Conservation (phyloP, 2,329 filamentous ascomycete species). For the Arthrinium puccinioides region DNA sequence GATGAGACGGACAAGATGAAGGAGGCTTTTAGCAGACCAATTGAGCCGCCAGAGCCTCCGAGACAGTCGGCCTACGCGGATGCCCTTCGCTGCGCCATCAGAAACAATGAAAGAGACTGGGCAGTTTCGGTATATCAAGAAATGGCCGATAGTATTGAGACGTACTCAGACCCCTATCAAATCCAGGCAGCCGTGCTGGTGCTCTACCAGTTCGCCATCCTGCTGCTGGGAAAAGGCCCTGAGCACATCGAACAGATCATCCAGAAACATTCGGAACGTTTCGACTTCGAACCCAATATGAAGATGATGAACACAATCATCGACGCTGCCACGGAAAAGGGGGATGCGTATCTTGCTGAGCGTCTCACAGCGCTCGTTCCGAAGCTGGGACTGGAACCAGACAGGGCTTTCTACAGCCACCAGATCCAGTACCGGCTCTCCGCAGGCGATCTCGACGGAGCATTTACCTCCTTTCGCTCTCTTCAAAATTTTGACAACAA, state of each 20-base stretch:
- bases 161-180: constrained; percentile 5
- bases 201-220: constrained; percentile 58
- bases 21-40: constrained; percentile 56
- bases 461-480: constrained; percentile 56
- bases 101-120: constrained; percentile 54
- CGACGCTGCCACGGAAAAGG: constrained; percentile 60
- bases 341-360: constrained; percentile 66
- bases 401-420: constrained; percentile 64
- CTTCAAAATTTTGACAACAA: constrained; percentile 49
- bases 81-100: constrained; percentile 54
- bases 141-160: constrained; percentile 32
- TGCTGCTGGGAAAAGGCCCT: constrained; percentile 59
- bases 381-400: constrained; percentile 57
- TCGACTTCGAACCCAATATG: constrained; percentile 51
- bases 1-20: constrained; percentile 55
- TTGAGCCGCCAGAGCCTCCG: constrained; percentile 31
- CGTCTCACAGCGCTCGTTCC: constrained; percentile 62
- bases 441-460: constrained; percentile 64
- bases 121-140: constrained; percentile 51
- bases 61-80: constrained; percentile 40
- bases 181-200: constrained; percentile 61
- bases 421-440: constrained; percentile 72
- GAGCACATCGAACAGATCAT: constrained; percentile 71
- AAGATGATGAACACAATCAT: constrained; percentile 72
- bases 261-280: constrained; percentile 33